Conservation (phyloP, 2,329 filamentous ascomycete genomes). For the Byssothecium circinans region DNA sequence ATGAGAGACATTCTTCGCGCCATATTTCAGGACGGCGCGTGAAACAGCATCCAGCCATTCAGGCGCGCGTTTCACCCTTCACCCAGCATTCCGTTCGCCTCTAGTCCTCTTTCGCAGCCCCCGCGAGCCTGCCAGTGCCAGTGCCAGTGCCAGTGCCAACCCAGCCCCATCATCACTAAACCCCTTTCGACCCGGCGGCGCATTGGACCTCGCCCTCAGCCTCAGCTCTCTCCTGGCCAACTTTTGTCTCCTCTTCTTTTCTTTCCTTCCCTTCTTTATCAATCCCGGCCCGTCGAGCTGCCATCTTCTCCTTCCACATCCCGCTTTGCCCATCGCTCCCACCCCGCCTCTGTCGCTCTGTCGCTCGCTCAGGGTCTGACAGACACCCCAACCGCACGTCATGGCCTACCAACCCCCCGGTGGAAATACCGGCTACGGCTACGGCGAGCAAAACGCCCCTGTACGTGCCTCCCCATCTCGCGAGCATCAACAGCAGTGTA, state of each 20-base stretch:
- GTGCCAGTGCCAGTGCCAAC: conserved; percentile 9
- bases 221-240: conserved; percentile 13
- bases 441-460: conserved; percentile 41
- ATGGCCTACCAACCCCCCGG: conserved; percentile 41
- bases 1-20: conserved; percentile 9
- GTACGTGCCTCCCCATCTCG: conserved; percentile 18
- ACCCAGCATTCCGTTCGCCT: conserved; percentile 12
- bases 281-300: conserved; percentile 10
- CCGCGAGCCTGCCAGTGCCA: conserved; percentile 2
- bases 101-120: conserved; percentile 5
- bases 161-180: conserved; percentile 3
- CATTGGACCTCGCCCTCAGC: too few relatives aligned
- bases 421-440: conserved; percentile 30
- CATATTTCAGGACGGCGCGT: conserved; percentile 22
- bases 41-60: conserved; percentile 21
- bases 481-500: not conserved
- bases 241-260: conserved; percentile 8
- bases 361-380: conserved; percentile 12
- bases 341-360: conserved; percentile 16
- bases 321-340: conserved; percentile 1
- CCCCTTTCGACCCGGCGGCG: conserved; percentile 5
- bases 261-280: conserved; percentile 16
- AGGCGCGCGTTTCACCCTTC: conserved; percentile 28
- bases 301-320: conserved; percentile 10
- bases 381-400: conserved; percentile 32